Evolutionary conservation across 2,329 filamentous ascomycete species (phyloP), one percentile per base, ranked within the genome.

Genomic region (Rugonectria rugulosa): DNA sequence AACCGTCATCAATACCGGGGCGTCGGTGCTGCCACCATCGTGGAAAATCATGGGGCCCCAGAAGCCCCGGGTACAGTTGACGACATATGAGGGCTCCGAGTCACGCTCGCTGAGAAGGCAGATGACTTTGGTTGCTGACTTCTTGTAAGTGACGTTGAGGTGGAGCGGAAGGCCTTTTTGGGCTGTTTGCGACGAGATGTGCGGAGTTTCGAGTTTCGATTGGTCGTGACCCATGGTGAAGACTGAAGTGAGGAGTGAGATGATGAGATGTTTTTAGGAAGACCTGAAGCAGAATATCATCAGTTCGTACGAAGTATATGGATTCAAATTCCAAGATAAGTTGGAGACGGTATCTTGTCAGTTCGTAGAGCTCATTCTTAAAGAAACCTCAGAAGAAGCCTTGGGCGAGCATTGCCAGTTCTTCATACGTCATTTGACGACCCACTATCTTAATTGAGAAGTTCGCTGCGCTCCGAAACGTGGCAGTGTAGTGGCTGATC

Each of bases 71-170:
- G 47, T 27, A 11, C 42, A 21, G 37, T 21, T 42, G 4, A 31
- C 29, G 3, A 10, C 19, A 17, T 26, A 50, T 17, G 12, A 21
- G 6, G 47, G 19, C 5, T 27, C 19, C 3, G 37, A 42, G 21
- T 50, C 21, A 10, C 37, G 37, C 15, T 50, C 37, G 36, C 36
- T 42, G 9, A 50, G 47, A 14, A 50, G 37, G 20, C 37, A 50
- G n/a, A 19, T 10, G 3, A 50, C 36, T n/a, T 41, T 50, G 5
- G 37, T 12, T 4, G 23, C 26, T 10, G 21, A 19, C 15, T 34
- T 50, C 21, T 42, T 9, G 7, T 26, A 42, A 3, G 29, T 15
- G 14, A 26, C 27, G 9, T 20, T 42, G 21, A 50, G 17, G 15
- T 27, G n/a, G 4, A 20, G 17, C 2, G 47, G 37, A 6, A 50